Conservation (phyloP, 2,329 filamentous ascomycete species). For the Cytospora mali region DNA sequence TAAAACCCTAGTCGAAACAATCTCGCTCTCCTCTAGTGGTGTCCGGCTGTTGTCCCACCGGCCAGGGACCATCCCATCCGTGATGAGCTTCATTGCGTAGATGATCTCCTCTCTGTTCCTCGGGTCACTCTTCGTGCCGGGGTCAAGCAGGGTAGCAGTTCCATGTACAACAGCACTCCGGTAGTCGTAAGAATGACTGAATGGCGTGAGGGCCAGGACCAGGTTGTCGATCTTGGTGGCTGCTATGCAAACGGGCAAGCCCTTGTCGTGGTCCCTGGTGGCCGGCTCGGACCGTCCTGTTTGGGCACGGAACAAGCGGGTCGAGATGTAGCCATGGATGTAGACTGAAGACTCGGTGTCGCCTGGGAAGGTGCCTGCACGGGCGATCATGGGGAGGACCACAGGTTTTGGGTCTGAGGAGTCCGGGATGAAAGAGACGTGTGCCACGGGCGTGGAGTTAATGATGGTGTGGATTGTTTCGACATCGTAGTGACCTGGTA, state of each 20-base stretch:
- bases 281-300: slow-evolving; percentile 34
- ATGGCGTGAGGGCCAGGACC: slow-evolving; percentile 77
- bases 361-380: slow-evolving; percentile 74
- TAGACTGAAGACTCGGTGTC: slow-evolving; percentile 69
- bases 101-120: slow-evolving; percentile 67
- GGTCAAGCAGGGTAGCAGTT: slow-evolving; percentile 66
- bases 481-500: slow-evolving; percentile 70
- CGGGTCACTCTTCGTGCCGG: slow-evolving; percentile 16
- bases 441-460: slow-evolving; percentile 72
- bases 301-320: slow-evolving; percentile 72
- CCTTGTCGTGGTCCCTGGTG: slow-evolving; percentile 34
- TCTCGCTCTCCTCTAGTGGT: slow-evolving; percentile 72
- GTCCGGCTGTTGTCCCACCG: slow-evolving; percentile 71
- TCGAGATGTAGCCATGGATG: slow-evolving; percentile 82
- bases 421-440: slow-evolving; percentile 72
- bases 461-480: slow-evolving; percentile 72
- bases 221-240: slow-evolving; percentile 79
- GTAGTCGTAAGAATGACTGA: slow-evolving; percentile 85
- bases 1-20: slow-evolving; percentile 74
- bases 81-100: slow-evolving; percentile 79
- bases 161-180: slow-evolving; percentile 80
- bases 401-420: slow-evolving; percentile 70
- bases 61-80: slow-evolving; percentile 68
- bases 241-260: slow-evolving; percentile 71
- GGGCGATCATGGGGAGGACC: slow-evolving; percentile 83